Conservation (phyloP, 768 basidiomycete genomes). For the Sporobolomyces pararoseus region DNA sequence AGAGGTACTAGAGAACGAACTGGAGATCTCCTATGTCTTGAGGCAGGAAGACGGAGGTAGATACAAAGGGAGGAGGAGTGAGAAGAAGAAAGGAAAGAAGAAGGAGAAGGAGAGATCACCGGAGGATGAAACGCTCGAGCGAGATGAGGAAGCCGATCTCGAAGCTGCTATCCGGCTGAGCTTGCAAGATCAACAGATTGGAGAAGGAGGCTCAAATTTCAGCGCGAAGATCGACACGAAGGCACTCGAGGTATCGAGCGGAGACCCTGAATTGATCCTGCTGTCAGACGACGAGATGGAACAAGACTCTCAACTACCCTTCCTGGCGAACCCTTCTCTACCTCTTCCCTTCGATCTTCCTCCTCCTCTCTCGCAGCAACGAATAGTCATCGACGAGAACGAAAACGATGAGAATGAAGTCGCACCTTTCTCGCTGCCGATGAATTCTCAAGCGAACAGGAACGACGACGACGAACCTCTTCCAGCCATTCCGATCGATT, state of each 20-base stretch:
- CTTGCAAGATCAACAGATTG: background rate
- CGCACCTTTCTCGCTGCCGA: background rate
- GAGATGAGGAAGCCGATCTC: background rate
- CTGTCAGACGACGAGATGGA: background rate
- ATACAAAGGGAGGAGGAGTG: background rate
- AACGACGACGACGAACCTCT: background rate
- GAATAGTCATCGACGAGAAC: background rate
- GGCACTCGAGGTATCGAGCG: background rate
- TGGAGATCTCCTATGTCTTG: slow-evolving; percentile 47
- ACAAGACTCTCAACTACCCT: slow-evolving; percentile 20
- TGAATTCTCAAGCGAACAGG: background rate
- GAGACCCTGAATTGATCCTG: too few species aligned
- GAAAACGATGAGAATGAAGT: background rate
- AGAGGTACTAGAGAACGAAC: slow-evolving; percentile 45
- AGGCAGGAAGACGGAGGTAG: background rate
- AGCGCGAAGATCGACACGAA: background rate
- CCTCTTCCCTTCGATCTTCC: background rate
- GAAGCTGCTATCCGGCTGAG: slow-evolving; percentile 22
- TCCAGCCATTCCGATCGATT: background rate
- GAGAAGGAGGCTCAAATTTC: background rate
- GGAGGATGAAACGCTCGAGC: background rate
- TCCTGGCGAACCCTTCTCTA: slow-evolving; percentile 23
- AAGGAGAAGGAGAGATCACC: background rate
- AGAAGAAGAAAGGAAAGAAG: background rate
- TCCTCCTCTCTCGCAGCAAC: background rate